Evolutionary conservation across 169 alveolate species (phyloP), one percentile per base, ranked within the genome.

Genomic region (Perkinsus olseni): DNA sequence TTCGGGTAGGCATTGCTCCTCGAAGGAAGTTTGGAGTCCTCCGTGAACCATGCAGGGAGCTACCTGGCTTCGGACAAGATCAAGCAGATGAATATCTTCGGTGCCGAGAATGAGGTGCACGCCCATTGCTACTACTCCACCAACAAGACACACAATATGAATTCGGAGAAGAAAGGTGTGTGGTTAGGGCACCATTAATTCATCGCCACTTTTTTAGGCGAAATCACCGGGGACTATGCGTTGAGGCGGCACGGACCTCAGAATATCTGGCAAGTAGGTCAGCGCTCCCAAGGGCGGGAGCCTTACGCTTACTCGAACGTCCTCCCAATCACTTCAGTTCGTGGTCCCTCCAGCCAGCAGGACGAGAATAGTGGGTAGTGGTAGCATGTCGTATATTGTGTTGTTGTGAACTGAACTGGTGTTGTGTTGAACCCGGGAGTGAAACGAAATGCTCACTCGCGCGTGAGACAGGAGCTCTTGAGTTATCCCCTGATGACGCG

Each of bases 1-100:
- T 34, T 95, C 98, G 62, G 96, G 96, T 91, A 91, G 6, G 17
- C 24, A 10, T 17, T 45, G 17, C 62, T 17, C 24, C 24, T 6
- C 6, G 17, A 45, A 17, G 62, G 17, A 17, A 45, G 62, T 17
- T 45, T 21, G 34, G 82, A 3, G 36, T 28, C 28, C 13, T 62
- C 82, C 62, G n/a, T 45, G 82, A 28, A 6, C 34, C 10, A 28
- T 38, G 0, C 92, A 91, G 92, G 92, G 28, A 38, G 74, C 34
- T 91, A 36, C 92, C 74, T 91, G 74, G 92, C 92, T 8, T 91
- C 92, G 36, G 92, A 91, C 37, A 91, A 91, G 92, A 91, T 91
- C 39, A 40, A 38, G 11, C 50, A 91, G 74, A 38, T 38, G 92
- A 91, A 91, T n/a, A 31, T 91, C 74, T 91, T 91, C 20, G 92